These are phyloP conservation scores for Musa itinerans DNA, from an alignment of 176 grass and related monocot genomes.

Conservation along the genomic window DNA sequence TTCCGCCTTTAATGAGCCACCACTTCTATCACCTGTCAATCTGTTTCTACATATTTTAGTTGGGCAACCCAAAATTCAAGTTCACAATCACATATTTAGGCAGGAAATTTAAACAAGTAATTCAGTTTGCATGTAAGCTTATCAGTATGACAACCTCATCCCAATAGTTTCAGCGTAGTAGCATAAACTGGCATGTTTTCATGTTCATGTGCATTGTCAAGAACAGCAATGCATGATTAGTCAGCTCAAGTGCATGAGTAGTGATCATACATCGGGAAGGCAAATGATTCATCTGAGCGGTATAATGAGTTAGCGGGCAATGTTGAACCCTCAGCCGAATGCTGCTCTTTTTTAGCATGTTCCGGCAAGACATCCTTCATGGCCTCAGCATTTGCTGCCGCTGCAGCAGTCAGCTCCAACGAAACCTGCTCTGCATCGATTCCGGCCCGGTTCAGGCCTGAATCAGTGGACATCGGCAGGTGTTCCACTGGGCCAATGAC, in stretches of 20 bases:
- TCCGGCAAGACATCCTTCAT: slow-evolving; percentile 10
- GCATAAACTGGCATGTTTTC: neutral
- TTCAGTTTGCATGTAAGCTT: neutral
- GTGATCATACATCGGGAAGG: slow-evolving; percentile 68
- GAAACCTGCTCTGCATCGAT: neutral
- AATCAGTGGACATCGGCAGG: slow-evolving; percentile 20
- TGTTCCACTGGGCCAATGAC: slow-evolving; percentile 29
- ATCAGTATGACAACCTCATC: neutral
- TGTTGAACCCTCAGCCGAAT: slow-evolving; percentile 13
- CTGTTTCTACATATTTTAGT: slow-evolving; percentile 20
- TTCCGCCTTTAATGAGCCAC: slow-evolving; percentile 18
- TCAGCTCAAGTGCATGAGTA: slow-evolving; percentile 1
- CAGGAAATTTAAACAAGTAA: neutral
- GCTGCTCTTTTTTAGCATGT: slow-evolving; percentile 2
- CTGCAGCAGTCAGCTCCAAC: neutral
- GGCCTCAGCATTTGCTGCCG: neutral
- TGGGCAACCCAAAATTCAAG: neutral
- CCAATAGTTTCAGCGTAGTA: neutral
- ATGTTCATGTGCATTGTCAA: neutral
- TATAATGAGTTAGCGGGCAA: slow-evolving; percentile 26
- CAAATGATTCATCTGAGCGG: slow-evolving; percentile 48
- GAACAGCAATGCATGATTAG: neutral
- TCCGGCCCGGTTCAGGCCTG: slow-evolving; percentile 5
- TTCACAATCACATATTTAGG: neutral
- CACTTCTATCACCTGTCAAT: slow-evolving; percentile 26